These are phyloP conservation scores for Triangularia setosa DNA, from an alignment of 2,329 filamentous ascomycete species.

Conservation along the genomic window DNA sequence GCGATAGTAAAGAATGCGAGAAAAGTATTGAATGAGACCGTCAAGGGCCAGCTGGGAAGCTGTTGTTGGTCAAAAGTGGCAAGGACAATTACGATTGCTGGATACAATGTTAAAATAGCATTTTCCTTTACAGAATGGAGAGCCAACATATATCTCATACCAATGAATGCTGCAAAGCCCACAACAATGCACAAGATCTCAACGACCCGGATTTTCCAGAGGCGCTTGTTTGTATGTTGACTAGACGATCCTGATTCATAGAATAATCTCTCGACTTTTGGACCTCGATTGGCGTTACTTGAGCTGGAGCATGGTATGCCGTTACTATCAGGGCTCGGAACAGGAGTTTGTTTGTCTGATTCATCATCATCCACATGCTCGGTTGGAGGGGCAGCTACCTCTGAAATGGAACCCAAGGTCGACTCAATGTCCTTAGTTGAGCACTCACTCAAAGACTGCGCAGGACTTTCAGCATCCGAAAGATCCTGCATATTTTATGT, in stretches of 20 bases:
- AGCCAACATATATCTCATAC: neutral
- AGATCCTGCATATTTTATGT: too few relatives aligned
- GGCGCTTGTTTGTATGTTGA: neutral
- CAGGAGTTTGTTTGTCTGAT: neutral
- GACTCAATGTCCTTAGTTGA: neutral
- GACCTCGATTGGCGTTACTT: neutral
- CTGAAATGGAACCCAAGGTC: neutral
- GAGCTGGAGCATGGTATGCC: neutral
- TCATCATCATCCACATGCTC: neutral
- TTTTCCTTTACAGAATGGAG: neutral
- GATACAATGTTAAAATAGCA: neutral
- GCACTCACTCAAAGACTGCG: neutral
- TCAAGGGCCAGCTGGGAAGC: conserved; percentile 1
- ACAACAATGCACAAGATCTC: neutral
- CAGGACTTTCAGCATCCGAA: too few relatives aligned
- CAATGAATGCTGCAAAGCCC: neutral
- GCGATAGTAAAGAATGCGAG: conserved; percentile 17
- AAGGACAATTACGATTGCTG: neutral
- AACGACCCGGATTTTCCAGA: neutral
- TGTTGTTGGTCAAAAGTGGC: neutral
- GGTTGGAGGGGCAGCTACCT: neutral
- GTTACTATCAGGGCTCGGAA: neutral
- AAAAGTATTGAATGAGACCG: conserved; percentile 19
- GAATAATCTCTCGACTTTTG: neutral
- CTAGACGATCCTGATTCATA: neutral